Base-by-base conservation (phyloP, 106 monocot species). In the Ottelia alismoides region DNA sequence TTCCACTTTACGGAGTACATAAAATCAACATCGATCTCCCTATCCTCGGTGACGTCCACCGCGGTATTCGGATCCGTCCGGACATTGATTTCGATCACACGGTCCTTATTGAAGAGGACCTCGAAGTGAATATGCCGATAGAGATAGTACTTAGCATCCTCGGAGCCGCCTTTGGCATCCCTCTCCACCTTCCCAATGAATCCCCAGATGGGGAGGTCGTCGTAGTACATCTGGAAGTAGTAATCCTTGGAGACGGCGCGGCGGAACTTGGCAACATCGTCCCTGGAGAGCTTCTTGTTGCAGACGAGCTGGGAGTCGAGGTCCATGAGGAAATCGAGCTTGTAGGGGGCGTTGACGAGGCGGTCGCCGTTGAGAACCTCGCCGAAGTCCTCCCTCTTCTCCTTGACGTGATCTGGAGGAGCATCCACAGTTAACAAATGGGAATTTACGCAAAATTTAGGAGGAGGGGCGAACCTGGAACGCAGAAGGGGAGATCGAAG, bases 221-320 rank as follows among this genome's bases (percentile, higher is more conserved):
- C 69, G 25, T 60, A 69, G 58, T 53, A 69, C 69, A 69, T 69
- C 29, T 69, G 69, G 22, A 60, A 69, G 60, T 69, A 69, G 29
- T 69, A 69, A 20, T 69, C 69, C 16, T 61, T 69, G 3, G 49
- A 24, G 35, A 69, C 60, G 7, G 60, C 69, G 61, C 52, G 29
- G 12, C 61, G 35, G 22, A 69, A 27, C 27, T 45, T 60, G 2
- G 50, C 51, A 52, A 69, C 69, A 20, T 69, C 69, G 20, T 69
- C 30, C 25, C 17, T 45, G 5, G 50, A 32, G 12, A 69, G 45
- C 22, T 11, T 28, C 31, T 61, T 69, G 0, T 31, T 44, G 19
- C 69, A 69, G 3, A 58, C 5, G 3, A 17, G 3, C 22, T 44
- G 52, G 11, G 52, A 44, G 14, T 60, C 48, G 23, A 40, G 2